phyloP scores from a whole-genome alignment of 1,284 basidiomycete genomes.

The Cryptococcus wingfieldii region DNA sequence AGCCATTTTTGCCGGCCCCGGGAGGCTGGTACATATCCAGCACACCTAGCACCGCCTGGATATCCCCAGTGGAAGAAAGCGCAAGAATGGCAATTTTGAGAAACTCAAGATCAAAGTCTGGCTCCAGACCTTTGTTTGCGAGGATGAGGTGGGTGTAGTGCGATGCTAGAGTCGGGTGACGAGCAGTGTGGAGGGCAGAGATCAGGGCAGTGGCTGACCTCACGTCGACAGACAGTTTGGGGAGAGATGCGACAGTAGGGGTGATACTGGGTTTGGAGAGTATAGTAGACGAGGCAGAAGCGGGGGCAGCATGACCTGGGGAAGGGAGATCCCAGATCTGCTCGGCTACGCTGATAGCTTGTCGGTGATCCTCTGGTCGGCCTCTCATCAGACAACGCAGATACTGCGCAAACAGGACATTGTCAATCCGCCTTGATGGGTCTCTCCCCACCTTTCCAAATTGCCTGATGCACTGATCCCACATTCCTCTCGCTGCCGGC shows the following conservation, averaged over 20 bases:
- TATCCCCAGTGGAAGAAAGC: slow-evolving; percentile 17
- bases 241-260: slow-evolving; percentile 1
- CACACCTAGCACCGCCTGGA: slow-evolving; percentile 11
- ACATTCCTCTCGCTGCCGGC: slow-evolving; percentile 20
- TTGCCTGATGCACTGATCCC: slow-evolving; percentile 33
- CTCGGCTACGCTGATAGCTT: slow-evolving; percentile 26
- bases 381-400: slow-evolving; percentile 26
- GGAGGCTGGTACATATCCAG: slow-evolving; percentile 28
- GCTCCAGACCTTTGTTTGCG: slow-evolving; percentile 1
- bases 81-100: slow-evolving; percentile 21
- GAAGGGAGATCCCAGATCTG: slow-evolving; percentile 28
- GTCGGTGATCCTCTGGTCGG: slow-evolving; percentile 28
- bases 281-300: not conserved
- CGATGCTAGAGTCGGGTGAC: slow-evolving; percentile 19
- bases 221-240: slow-evolving; percentile 10
- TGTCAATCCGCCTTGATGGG: slow-evolving; percentile 25
- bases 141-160: slow-evolving; percentile 31
- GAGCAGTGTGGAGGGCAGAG: slow-evolving; percentile 12
- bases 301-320: slow-evolving; percentile 10
- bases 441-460: slow-evolving; percentile 8
- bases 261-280: not conserved
- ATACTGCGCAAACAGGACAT: slow-evolving; percentile 22
- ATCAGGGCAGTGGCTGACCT: slow-evolving; percentile 26
- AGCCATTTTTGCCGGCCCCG: slow-evolving; percentile 15
- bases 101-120: slow-evolving; percentile 16